phyloP scores from a whole-genome alignment of 805 yeast species.

The Wickerhamiella occidentalis region DNA sequence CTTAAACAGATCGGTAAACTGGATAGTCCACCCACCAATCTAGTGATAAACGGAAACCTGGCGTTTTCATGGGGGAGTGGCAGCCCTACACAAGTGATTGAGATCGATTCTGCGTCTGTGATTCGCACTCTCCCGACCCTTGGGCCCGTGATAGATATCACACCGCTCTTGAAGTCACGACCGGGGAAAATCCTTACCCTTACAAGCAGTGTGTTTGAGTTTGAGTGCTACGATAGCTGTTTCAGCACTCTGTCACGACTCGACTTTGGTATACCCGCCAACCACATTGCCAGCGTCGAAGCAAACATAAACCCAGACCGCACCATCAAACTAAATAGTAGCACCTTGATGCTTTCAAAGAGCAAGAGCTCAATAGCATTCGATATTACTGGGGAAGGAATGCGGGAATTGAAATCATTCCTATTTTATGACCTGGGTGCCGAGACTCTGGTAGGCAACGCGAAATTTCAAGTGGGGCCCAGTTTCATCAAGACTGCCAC shows the following conservation, averaged over 20 bases:
- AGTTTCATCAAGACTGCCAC: background rate
- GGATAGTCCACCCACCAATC: background rate
- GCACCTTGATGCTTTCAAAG: background rate
- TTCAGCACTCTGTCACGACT: constrained; percentile 4
- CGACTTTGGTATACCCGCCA: background rate
- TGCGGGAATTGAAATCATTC: background rate
- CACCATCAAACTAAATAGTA: background rate
- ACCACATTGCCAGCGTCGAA: background rate
- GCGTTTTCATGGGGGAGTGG: constrained; percentile 4
- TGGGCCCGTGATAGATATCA: constrained; percentile 1
- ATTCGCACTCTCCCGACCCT: background rate
- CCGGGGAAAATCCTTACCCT: background rate
- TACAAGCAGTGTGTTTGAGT: constrained; percentile 1
- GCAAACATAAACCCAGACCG: background rate
- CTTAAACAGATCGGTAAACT: background rate
- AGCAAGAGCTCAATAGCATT: background rate
- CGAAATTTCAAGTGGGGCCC: background rate
- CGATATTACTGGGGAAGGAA: background rate
- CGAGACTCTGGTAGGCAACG: constrained; percentile 5
- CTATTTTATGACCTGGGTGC: background rate
- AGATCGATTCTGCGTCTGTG: background rate
- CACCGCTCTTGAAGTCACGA: background rate
- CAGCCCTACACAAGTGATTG: background rate
- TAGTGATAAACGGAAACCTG: background rate
- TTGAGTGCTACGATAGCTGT: constrained; percentile 2